Percentiles rank a stretch among this genome's conserved stretches.
phyloP scores from a whole-genome alignment of 2,329 filamentous ascomycete genomes.

The Byssothecium circinans region DNA sequence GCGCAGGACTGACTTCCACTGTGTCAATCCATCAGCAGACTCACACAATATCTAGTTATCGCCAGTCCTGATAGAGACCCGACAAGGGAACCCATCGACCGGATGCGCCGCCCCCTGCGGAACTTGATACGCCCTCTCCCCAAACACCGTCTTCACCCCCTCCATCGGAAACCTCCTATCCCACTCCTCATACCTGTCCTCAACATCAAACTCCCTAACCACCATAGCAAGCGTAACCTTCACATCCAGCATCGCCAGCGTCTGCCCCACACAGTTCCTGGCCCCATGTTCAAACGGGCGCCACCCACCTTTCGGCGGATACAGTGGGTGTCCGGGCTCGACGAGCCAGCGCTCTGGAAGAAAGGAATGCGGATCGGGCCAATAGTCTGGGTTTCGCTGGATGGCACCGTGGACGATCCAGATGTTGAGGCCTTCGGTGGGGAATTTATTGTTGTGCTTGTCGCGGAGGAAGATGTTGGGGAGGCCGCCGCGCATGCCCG shows the following conservation, averaged over 20 bases:
- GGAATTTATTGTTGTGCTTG: conserved; percentile 22
- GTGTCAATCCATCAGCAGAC: no score
- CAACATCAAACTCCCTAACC: background rate
- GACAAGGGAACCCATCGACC: conserved; percentile 1
- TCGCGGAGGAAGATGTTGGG: conserved; percentile 17
- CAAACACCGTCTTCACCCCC: background rate
- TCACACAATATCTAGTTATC: no score
- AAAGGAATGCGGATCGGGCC: conserved; percentile 22
- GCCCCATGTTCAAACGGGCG: conserved; percentile 46
- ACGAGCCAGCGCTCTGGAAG: conserved; percentile 28
- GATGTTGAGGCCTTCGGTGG: conserved; percentile 19
- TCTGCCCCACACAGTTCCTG: conserved; percentile 24
- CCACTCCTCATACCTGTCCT: conserved; percentile 2
- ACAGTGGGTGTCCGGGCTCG: conserved; percentile 10
- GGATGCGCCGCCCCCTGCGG: background rate
- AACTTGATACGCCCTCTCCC: conserved; percentile 3
- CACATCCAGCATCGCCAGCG: conserved; percentile 20
- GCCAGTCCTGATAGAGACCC: background rate
- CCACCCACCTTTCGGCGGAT: conserved; percentile 25
- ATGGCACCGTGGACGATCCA: conserved; percentile 21
- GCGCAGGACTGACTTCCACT: no score
- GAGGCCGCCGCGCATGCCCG: conserved; percentile 26
- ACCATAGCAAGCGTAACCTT: conserved; percentile 7
- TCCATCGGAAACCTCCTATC: background rate
- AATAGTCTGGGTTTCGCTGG: conserved; percentile 20